phyloP scores from a whole-genome alignment of 371 early-diverging fungal species.

The Syncephalastrum monosporum region DNA sequence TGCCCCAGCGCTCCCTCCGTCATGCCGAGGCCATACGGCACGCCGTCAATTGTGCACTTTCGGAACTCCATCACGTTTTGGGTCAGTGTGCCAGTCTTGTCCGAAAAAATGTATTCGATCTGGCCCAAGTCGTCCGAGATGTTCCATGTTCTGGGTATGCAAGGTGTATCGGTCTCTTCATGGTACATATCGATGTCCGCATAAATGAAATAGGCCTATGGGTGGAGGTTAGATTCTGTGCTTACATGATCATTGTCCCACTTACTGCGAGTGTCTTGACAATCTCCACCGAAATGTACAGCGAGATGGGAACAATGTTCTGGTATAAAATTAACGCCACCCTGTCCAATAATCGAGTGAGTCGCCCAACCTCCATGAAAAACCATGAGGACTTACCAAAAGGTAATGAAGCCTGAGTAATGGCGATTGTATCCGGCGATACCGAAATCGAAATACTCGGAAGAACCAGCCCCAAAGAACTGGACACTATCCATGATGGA shows the following conservation, averaged over 20 bases:
- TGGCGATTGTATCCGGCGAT: constrained; percentile 32
- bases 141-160: constrained; percentile 87
- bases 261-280: constrained; percentile 71
- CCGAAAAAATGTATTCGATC: constrained; percentile 96
- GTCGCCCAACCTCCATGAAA: constrained; percentile 17
- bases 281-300: constrained; percentile 95
- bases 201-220: constrained; percentile 77
- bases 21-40: constrained; percentile 68
- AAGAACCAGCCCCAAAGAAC: constrained; percentile 34
- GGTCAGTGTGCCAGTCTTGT: constrained; percentile 88
- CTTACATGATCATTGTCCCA: background rate
- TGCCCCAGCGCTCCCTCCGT: constrained; percentile 38
- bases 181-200: constrained; percentile 88
- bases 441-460: constrained; percentile 32
- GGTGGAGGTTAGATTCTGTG: constrained; percentile 1
- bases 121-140: constrained; percentile 87
- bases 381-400: constrained; percentile 35
- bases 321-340: constrained; percentile 52
- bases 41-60: constrained; percentile 85
- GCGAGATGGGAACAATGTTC: constrained; percentile 87
- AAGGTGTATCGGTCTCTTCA: constrained; percentile 72
- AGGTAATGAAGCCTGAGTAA: constrained; percentile 48
- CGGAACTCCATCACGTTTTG: constrained; percentile 81
- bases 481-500: constrained; percentile 61
- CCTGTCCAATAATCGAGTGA: constrained; percentile 58